These are phyloP conservation scores for Biscogniauxia mediterranea DNA, from an alignment of 2,329 filamentous ascomycete species.

Conservation along the genomic window DNA sequence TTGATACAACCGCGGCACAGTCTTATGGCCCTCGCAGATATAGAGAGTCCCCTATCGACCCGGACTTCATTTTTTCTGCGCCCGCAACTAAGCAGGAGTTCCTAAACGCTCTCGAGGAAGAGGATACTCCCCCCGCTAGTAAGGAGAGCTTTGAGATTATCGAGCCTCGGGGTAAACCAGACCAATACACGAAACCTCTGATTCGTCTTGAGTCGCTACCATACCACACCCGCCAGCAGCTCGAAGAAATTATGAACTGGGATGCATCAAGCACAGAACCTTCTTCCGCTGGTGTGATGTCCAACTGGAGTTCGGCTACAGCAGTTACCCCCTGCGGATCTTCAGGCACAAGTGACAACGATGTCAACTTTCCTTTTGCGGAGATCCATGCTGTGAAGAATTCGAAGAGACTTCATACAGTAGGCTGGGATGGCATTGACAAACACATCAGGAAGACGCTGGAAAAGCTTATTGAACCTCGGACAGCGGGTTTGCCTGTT, in stretches of 20 bases:
- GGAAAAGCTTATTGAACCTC: constrained; percentile 18
- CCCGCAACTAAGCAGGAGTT: constrained; percentile 29
- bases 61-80: constrained; percentile 29
- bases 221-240: constrained; percentile 14
- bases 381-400: constrained; percentile 21
- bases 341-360: neutral
- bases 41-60: constrained; percentile 21
- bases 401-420: constrained; percentile 15
- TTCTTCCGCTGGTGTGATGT: neutral
- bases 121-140: constrained; percentile 5
- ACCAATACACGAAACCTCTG: neutral
- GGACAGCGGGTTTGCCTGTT: constrained; percentile 22
- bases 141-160: neutral
- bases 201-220: constrained; percentile 19
- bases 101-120: constrained; percentile 8
- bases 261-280: constrained; percentile 2
- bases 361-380: constrained; percentile 21
- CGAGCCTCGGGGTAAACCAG: neutral
- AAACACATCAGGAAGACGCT: constrained; percentile 15
- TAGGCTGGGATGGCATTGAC: constrained; percentile 13
- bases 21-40: constrained; percentile 15
- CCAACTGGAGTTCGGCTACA: neutral
- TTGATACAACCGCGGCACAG: constrained; percentile 17
- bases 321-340: neutral
- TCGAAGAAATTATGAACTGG: constrained; percentile 16